phyloP scores from a whole-genome alignment of 73 alveolate genomes.

The Urostyla sp. region DNA sequence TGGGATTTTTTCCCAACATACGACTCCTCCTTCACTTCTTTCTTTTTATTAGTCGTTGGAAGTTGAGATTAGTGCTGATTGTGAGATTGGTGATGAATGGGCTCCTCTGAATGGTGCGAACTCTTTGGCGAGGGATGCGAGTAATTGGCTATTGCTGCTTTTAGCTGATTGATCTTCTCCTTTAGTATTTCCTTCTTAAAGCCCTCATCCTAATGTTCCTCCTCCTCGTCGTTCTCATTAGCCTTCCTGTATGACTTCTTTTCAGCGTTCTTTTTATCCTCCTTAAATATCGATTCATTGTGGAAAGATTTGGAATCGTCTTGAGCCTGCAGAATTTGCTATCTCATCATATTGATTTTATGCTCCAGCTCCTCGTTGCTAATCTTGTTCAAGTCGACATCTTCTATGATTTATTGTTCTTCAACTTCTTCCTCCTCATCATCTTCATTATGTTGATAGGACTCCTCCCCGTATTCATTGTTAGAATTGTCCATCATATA shows the following conservation, averaged over 20 bases:
- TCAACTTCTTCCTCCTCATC: conserved; percentile 22
- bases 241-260: neutral
- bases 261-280: neutral
- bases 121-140: no score
- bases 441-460: neutral
- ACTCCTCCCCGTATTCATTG: neutral
- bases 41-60: no score
- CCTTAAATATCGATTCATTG: neutral
- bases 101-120: no score
- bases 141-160: no score
- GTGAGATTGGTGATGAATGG: no score
- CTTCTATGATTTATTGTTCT: neutral
- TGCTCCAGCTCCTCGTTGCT: conserved; percentile 3
- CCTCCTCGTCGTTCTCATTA: neutral
- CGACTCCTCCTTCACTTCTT: no score
- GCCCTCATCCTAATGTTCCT: neutral
- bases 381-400: neutral
- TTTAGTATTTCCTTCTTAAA: neutral
- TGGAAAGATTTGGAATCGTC: neutral
- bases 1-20: no score
- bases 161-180: no score
- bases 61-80: no score
- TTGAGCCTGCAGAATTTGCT: neutral
- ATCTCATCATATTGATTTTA: conserved; percentile 25
- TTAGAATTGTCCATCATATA: neutral